These are phyloP conservation scores for Nemania diffusa DNA, from an alignment of 2,329 filamentous ascomycete species.

Conservation along the genomic window DNA sequence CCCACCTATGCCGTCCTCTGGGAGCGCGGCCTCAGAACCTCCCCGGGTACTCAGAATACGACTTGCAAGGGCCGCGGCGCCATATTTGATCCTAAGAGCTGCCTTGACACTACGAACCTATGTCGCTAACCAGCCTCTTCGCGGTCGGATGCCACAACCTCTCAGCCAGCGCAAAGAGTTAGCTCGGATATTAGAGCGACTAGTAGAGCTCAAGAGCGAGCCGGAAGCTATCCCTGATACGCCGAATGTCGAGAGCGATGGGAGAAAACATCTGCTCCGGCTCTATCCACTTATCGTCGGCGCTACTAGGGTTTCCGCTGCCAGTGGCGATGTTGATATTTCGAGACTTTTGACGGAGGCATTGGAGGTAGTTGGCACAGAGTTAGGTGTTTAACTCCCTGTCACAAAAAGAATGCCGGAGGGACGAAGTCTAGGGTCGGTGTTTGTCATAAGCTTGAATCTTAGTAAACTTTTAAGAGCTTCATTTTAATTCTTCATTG, in stretches of 20 bases:
- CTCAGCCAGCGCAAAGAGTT: slow-evolving; percentile 83
- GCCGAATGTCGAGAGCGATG: slow-evolving; percentile 63
- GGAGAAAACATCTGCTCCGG: slow-evolving; percentile 79
- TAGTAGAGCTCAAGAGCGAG: slow-evolving; percentile 76
- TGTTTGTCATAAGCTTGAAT: not conserved
- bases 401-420: not conserved
- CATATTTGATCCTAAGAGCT: slow-evolving; percentile 83
- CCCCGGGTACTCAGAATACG: slow-evolving; percentile 58
- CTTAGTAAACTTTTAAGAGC: slow-evolving; percentile 10
- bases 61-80: slow-evolving; percentile 79
- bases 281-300: slow-evolving; percentile 81
- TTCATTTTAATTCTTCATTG: slow-evolving; percentile 8
- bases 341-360: slow-evolving; percentile 67
- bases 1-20: slow-evolving; percentile 43
- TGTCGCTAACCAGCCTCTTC: slow-evolving; percentile 88
- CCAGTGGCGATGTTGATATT: slow-evolving; percentile 69
- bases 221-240: slow-evolving; percentile 73
- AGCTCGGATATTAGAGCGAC: slow-evolving; percentile 72
- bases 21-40: slow-evolving; percentile 40
- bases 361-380: slow-evolving; percentile 69
- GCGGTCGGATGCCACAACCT: slow-evolving; percentile 90
- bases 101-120: slow-evolving; percentile 85
- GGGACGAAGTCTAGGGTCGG: not conserved
- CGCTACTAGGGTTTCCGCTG: slow-evolving; percentile 67
- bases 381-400: slow-evolving; percentile 56